These are phyloP conservation scores for Cytospora piceae DNA, from an alignment of 2,329 filamentous ascomycete genomes.

Conservation along the genomic window DNA sequence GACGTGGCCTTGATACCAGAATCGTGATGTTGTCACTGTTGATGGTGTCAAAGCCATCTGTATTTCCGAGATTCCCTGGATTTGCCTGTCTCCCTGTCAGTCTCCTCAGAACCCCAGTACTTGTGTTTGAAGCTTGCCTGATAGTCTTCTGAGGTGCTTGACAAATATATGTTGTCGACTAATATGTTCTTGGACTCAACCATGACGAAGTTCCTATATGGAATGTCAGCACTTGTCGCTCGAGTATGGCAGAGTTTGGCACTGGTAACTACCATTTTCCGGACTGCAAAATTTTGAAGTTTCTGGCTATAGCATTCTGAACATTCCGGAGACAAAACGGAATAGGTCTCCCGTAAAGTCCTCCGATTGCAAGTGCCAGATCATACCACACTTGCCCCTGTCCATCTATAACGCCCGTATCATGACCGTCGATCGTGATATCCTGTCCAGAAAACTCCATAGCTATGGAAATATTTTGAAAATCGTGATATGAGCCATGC, in stretches of 20 bases:
- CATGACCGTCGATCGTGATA: slow-evolving; percentile 18
- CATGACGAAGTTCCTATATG: slow-evolving; percentile 19
- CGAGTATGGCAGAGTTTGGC: neutral
- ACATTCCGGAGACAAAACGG: slow-evolving; percentile 20
- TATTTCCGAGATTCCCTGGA: slow-evolving; percentile 20
- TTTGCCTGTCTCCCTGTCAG: slow-evolving; percentile 14
- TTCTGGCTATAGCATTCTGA: slow-evolving; percentile 14
- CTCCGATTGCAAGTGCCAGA: slow-evolving; percentile 19
- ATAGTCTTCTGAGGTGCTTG: slow-evolving; percentile 17
- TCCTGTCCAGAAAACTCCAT: slow-evolving; percentile 21
- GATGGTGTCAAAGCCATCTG: slow-evolving; percentile 16
- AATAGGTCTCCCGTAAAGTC: slow-evolving; percentile 20
- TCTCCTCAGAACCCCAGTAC: neutral
- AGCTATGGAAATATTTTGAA: slow-evolving; percentile 23
- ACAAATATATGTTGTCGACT: slow-evolving; percentile 14
- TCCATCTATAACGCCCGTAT: slow-evolving; percentile 15
- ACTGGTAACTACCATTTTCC: slow-evolving; percentile 15
- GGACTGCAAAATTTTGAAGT: slow-evolving; percentile 21
- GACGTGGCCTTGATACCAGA: neutral
- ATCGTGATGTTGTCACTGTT: slow-evolving; percentile 19
- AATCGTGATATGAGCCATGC: slow-evolving; percentile 21
- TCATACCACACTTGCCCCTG: slow-evolving; percentile 22
- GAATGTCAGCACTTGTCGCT: neutral
- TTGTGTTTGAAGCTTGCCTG: neutral
- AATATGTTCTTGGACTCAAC: slow-evolving; percentile 17